Evolutionary conservation across 352 stramenopile genomes (phyloP).

Genomic region (Phytophthora macrochlamydospora): DNA sequence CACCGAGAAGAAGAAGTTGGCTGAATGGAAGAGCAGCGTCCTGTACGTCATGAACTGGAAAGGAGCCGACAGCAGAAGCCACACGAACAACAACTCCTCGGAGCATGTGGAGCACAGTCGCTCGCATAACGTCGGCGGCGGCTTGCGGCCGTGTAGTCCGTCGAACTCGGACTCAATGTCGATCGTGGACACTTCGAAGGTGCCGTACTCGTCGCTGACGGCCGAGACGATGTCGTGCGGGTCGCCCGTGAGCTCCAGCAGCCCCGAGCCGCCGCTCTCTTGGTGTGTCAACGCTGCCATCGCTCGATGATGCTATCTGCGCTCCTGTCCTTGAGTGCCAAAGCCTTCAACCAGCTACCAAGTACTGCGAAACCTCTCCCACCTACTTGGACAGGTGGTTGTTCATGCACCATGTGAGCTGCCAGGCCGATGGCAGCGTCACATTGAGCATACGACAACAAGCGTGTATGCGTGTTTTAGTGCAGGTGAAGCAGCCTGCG

Average conservation of each 20-base stretch:
- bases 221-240: conserved; percentile 20
- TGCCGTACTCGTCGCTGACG: conserved; percentile 61
- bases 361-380: conserved; percentile 11
- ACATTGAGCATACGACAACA: background rate
- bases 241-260: conserved; percentile 22
- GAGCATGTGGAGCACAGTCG: conserved; percentile 25
- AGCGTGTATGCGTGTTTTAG: background rate
- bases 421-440: no score
- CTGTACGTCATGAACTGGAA: conserved; percentile 66
- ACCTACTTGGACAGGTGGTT: conserved; percentile 15
- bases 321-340: background rate
- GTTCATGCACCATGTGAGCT: background rate
- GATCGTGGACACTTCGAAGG: conserved; percentile 73
- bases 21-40: conserved; percentile 57
- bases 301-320: background rate
- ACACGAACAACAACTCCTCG: conserved; percentile 57
- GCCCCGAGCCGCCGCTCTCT: conserved; percentile 4
- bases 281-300: conserved; percentile 25
- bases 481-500: background rate
- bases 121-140: conserved; percentile 9
- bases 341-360: conserved; percentile 9
- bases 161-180: conserved; percentile 54
- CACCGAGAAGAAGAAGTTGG: conserved; percentile 54
- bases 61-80: conserved; percentile 54
- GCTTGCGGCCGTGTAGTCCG: conserved; percentile 17